Conservation (phyloP, 2,329 filamentous ascomycete species). For the Penicillium sp. region DNA sequence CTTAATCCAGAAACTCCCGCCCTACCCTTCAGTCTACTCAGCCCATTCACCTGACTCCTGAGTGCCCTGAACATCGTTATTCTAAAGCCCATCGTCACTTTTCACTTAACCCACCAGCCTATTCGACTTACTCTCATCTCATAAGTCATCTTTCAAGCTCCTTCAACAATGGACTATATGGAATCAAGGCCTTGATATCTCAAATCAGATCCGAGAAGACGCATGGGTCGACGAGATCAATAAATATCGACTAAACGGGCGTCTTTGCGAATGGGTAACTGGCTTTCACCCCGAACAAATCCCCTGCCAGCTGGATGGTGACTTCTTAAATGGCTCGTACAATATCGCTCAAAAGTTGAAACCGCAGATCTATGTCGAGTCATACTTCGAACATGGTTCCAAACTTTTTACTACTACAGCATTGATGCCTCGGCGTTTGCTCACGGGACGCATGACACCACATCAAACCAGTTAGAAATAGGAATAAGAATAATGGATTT, state of each 20-base stretch:
- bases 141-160: too few relatives aligned
- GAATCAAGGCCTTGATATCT: too few relatives aligned
- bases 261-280: slow-evolving; percentile 31
- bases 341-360: slow-evolving; percentile 35
- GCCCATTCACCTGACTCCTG: too few relatives aligned
- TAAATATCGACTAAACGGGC: slow-evolving; percentile 15
- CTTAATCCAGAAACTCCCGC: too few relatives aligned
- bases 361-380: not conserved
- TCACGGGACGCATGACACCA: not conserved
- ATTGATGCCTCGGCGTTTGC: not conserved
- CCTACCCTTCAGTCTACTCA: too few relatives aligned
- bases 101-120: too few relatives aligned
- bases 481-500: not conserved
- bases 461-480: not conserved
- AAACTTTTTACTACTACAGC: not conserved
- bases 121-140: too few relatives aligned
- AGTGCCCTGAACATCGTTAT: too few relatives aligned
- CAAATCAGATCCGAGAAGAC: slow-evolving; percentile 9
- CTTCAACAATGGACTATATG: too few relatives aligned
- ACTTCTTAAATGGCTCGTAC: slow-evolving; percentile 33
- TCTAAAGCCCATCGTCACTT: too few relatives aligned
- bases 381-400: not conserved
- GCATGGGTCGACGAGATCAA: slow-evolving; percentile 26
- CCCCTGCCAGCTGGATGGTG: slow-evolving; percentile 31
- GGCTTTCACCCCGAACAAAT: slow-evolving; percentile 33